A percentile compares a stretch with the other conserved stretches of the same genome.
phyloP scores from a whole-genome alignment of 768 basidiomycete species.

The Hirschioporus abietinus region DNA sequence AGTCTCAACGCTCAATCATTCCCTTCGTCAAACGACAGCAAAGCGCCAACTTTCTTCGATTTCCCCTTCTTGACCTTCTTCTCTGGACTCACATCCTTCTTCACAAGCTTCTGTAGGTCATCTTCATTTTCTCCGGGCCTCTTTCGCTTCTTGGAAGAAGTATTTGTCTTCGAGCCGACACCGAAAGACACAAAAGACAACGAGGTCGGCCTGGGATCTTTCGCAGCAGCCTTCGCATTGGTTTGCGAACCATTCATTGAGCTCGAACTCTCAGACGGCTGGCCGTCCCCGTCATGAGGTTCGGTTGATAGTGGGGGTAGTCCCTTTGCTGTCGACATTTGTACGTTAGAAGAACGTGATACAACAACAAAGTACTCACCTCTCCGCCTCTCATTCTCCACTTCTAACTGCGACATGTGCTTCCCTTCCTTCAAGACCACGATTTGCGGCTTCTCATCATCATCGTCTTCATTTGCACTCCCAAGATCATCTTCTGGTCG shows the following conservation, averaged over 20 bases:
- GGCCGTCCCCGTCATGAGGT: background rate
- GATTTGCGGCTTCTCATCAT: conserved; percentile 42
- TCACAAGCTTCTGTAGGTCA: background rate
- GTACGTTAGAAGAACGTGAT: background rate
- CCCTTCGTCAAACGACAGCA: conserved; percentile 30
- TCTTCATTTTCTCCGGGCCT: background rate
- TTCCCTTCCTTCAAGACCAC: conserved; percentile 87
- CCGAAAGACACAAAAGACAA: background rate
- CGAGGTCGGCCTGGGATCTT: background rate
- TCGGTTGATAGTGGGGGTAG: conserved; percentile 9
- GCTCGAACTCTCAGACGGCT: background rate
- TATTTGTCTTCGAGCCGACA: conserved; percentile 3
- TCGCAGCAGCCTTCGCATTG: background rate
- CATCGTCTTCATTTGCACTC: conserved; percentile 23
- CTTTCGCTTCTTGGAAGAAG: conserved; percentile 10
- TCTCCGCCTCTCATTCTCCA: conserved; percentile 68
- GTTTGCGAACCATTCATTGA: background rate
- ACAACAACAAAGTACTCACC: conserved; percentile 37
- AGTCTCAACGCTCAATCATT: background rate
- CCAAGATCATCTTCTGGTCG: conserved; percentile 18
- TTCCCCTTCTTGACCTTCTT: conserved; percentile 20
- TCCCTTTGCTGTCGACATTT: conserved; percentile 7
- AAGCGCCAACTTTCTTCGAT: conserved; percentile 49
- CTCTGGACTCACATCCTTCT: conserved; percentile 7
- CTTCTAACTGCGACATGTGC: conserved; percentile 75